phyloP scores from a whole-genome alignment of 768 basidiomycete species.

The Grammothele lineata region DNA sequence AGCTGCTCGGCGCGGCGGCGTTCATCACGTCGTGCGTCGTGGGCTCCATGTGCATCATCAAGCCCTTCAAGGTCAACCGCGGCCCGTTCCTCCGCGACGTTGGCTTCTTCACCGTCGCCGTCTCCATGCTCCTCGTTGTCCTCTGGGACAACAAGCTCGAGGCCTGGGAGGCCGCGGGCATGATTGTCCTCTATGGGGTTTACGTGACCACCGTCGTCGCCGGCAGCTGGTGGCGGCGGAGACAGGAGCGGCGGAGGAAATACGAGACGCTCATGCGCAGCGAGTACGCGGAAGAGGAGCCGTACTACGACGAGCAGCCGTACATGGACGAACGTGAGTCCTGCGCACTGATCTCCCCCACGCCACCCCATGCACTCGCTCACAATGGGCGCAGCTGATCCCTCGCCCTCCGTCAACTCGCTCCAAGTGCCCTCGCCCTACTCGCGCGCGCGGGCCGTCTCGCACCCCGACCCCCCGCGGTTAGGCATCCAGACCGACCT shows the following conservation, averaged over 20 bases:
- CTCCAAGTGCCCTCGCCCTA: conserved; percentile 22
- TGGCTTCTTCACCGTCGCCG: conserved; percentile 87
- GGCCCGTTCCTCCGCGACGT: conserved; percentile 89
- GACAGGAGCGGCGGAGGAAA: conserved; percentile 42
- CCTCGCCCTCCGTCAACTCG: conserved; percentile 22
- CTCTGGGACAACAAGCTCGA: conserved; percentile 73
- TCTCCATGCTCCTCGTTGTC: conserved; percentile 69
- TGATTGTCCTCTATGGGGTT: conserved; percentile 68
- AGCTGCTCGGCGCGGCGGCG: conserved; percentile 89
- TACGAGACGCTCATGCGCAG: conserved; percentile 51
- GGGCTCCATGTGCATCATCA: conserved; percentile 96
- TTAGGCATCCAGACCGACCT: conserved; percentile 34
- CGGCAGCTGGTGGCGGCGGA: conserved; percentile 72
- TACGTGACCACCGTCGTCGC: conserved; percentile 78
- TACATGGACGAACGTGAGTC: conserved; percentile 63
- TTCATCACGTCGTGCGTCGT: conserved; percentile 97
- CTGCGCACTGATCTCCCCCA: neutral
- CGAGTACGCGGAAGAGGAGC: conserved; percentile 54
- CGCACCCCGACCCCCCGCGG: conserved; percentile 34
- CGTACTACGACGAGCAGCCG: conserved; percentile 39
- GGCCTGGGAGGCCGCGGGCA: conserved; percentile 64
- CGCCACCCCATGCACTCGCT: neutral
- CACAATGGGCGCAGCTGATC: neutral
- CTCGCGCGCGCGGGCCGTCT: conserved; percentile 34
- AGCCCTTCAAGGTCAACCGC: conserved; percentile 82